Evolutionary conservation across 192 early-diverging fungal genomes (phyloP).

Genomic region (Podila epicladia): DNA sequence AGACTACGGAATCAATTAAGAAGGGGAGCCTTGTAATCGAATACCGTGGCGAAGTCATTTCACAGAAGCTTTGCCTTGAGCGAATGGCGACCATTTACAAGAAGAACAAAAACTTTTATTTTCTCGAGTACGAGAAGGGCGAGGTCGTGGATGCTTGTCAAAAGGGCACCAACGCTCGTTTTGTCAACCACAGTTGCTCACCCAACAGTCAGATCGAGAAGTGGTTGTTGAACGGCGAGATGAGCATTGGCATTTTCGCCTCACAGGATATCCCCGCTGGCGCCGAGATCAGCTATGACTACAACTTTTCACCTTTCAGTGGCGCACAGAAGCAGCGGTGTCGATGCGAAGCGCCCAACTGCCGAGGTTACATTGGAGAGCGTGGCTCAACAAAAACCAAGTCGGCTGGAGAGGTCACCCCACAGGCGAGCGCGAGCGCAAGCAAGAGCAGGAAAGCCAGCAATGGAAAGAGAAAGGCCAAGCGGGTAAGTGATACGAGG

Average conservation of each 20-base stretch:
- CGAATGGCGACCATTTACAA: constrained; percentile 79
- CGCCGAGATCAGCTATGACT: constrained; percentile 85
- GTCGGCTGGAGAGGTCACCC: no score
- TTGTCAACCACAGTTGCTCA: constrained; percentile 83
- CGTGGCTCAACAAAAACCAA: constrained; percentile 11
- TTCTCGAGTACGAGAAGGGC: constrained; percentile 76
- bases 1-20: constrained; percentile 59
- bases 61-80: constrained; percentile 67
- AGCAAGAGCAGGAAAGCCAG: constrained; percentile 21
- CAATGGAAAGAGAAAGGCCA: constrained; percentile 30
- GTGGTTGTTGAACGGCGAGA: constrained; percentile 83
- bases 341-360: constrained; percentile 72
- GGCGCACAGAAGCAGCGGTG: constrained; percentile 72
- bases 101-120: constrained; percentile 76
- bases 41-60: constrained; percentile 87
- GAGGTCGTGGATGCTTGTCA: constrained; percentile 83
- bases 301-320: constrained; percentile 80
- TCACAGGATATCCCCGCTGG: constrained; percentile 70
- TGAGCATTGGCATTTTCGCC: constrained; percentile 79
- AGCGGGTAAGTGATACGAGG: constrained; percentile 13
- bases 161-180: constrained; percentile 84
- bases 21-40: constrained; percentile 75
- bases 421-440: no score
- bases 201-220: constrained; percentile 93
- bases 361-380: constrained; percentile 72